A percentile compares a stretch with the other conserved stretches of the same genome.
phyloP scores from a whole-genome alignment of 441 rosid species.

The Erysimum cheiri region DNA sequence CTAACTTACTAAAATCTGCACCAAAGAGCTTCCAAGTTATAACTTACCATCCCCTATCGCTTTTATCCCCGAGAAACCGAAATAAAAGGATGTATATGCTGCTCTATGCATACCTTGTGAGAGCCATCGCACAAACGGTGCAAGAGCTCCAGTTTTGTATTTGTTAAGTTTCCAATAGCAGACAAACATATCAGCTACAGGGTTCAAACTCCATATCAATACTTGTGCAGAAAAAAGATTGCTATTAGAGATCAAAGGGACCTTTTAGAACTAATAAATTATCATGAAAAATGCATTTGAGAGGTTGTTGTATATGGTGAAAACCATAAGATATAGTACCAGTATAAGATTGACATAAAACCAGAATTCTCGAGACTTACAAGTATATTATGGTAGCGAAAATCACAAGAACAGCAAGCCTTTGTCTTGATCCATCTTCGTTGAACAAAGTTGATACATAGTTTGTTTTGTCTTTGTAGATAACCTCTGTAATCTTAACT shows the following conservation, averaged over 20 bases:
- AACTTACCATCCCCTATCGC: too few species aligned
- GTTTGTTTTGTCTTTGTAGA: too few species aligned
- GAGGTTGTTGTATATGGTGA: neutral
- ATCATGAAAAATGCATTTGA: neutral
- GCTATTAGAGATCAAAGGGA: neutral
- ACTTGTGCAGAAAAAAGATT: neutral
- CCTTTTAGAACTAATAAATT: neutral
- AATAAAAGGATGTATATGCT: too few species aligned
- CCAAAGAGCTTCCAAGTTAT: too few species aligned
- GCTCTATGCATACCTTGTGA: conserved; percentile 98
- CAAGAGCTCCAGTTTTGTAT: conserved; percentile 94
- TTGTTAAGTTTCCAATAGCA: conserved; percentile 53
- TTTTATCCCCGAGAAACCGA: too few species aligned
- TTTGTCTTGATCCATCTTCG: conserved; percentile 97
- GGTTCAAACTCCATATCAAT: neutral
- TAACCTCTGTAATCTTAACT: too few species aligned
- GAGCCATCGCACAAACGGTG: conserved; percentile 90
- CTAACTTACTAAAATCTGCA: too few species aligned
- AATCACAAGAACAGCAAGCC: conserved; percentile 81
- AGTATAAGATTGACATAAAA: conserved; percentile 53
- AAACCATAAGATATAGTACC: neutral
- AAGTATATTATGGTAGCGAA: conserved; percentile 81
- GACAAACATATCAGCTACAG: conserved; percentile 17
- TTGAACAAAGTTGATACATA: conserved; percentile 66
- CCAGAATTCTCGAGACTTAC: conserved; percentile 60